Evolutionary conservation across 495 filamentous ascomycete genomes (phyloP).

Genomic region (Penicillium canescens): DNA sequence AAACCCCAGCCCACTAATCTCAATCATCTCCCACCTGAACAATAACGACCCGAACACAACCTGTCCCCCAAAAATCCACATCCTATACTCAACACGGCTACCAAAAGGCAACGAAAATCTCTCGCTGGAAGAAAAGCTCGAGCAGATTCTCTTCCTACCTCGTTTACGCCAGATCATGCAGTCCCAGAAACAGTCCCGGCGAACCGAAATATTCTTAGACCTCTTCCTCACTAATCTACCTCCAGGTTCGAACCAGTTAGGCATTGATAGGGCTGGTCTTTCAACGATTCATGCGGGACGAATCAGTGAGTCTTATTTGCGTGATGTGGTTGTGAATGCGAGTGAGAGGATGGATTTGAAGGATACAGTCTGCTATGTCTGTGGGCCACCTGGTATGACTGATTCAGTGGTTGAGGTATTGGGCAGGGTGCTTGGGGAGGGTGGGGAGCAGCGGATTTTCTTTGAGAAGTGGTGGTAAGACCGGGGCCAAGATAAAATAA

Average conservation of each 20-base stretch:
- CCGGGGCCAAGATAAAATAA: neutral
- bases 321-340: constrained; percentile 39
- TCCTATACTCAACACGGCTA: constrained; percentile 47
- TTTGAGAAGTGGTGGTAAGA: constrained; percentile 88
- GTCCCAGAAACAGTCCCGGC: constrained; percentile 27
- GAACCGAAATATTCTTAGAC: constrained; percentile 33
- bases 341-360: constrained; percentile 28
- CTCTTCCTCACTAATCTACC: constrained; percentile 40
- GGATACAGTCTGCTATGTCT: constrained; percentile 69
- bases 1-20: constrained; percentile 56
- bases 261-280: constrained; percentile 44
- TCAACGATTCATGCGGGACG: neutral
- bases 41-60: constrained; percentile 22
- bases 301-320: constrained; percentile 44
- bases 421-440: constrained; percentile 49
- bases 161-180: constrained; percentile 45
- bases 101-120: constrained; percentile 18
- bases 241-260: constrained; percentile 8
- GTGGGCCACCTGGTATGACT: constrained; percentile 78
- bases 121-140: constrained; percentile 47
- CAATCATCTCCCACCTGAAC: constrained; percentile 49
- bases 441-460: constrained; percentile 55
- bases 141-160: constrained; percentile 63
- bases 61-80: constrained; percentile 29
- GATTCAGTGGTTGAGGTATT: constrained; percentile 69